Conservation (phyloP, 2,329 filamentous ascomycete species). For the Neopestalotiopsis clavispora region DNA sequence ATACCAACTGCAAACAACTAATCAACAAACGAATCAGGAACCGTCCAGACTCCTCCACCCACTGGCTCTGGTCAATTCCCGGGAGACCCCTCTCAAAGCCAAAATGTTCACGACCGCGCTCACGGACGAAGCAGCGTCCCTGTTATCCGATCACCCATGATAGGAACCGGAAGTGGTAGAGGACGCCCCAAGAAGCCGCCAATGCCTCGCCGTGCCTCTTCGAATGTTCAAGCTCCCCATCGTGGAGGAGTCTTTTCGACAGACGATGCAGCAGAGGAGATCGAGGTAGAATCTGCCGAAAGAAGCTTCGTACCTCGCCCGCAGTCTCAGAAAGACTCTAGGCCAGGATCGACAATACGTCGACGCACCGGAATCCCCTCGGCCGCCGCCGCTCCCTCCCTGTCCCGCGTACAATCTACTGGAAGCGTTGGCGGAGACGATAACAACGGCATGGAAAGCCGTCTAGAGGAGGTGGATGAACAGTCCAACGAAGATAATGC, state of each 20-base stretch:
- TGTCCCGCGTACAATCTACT: constrained; percentile 49
- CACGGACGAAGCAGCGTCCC: constrained; percentile 40
- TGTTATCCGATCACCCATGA: constrained; percentile 49
- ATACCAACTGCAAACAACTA: constrained; percentile 8
- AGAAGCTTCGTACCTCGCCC: constrained; percentile 40
- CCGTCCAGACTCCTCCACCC: constrained; percentile 39
- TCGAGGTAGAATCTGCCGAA: constrained; percentile 61
- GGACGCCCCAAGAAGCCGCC: constrained; percentile 71
- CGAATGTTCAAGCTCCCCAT: constrained; percentile 72
- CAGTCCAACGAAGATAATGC: constrained; percentile 41
- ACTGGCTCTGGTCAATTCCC: constrained; percentile 31
- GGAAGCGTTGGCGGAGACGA: constrained; percentile 37
- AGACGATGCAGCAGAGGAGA: constrained; percentile 83
- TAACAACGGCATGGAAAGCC: constrained; percentile 33
- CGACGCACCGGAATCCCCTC: constrained; percentile 33
- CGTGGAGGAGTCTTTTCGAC: constrained; percentile 88
- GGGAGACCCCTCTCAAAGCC: constrained; percentile 35
- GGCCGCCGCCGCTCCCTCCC: constrained; percentile 37
- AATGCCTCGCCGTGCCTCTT: constrained; percentile 75
- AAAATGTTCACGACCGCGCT: constrained; percentile 42
- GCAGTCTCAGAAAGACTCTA: constrained; percentile 34
- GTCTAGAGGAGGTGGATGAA: constrained; percentile 34
- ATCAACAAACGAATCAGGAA: constrained; percentile 4
- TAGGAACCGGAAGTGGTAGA: constrained; percentile 53
- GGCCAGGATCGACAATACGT: constrained; percentile 43